phyloP scores from a whole-genome alignment of 2,329 filamentous ascomycete genomes.

The Aureobasidium namibiae region DNA sequence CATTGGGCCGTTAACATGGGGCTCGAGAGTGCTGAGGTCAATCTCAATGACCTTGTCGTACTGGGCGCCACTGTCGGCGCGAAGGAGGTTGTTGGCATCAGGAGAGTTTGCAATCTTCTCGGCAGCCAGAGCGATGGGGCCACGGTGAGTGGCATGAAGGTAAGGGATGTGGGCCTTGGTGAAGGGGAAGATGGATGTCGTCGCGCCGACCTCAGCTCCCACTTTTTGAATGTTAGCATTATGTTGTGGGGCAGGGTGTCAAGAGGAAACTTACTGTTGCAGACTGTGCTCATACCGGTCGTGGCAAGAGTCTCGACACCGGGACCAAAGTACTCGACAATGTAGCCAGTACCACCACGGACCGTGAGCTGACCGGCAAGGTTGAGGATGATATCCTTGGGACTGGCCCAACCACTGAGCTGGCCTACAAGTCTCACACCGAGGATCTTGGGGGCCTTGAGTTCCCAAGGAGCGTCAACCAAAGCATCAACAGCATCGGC shows the following conservation, averaged over 20 bases:
- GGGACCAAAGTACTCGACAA: constrained; percentile 84
- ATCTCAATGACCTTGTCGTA: constrained; percentile 92
- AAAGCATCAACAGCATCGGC: constrained; percentile 95
- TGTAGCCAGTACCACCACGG: constrained; percentile 78
- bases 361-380: constrained; percentile 88
- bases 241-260: constrained; percentile 31
- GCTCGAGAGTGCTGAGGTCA: constrained; percentile 81
- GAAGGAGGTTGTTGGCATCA: constrained; percentile 57
- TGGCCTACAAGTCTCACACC: constrained; percentile 77
- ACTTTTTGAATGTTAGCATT: constrained; percentile 62
- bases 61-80: constrained; percentile 69
- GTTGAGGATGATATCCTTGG: constrained; percentile 90
- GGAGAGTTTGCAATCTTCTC: constrained; percentile 51
- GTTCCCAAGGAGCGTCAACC: constrained; percentile 92
- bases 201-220: constrained; percentile 85
- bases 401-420: constrained; percentile 82
- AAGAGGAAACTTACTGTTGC: constrained; percentile 57
- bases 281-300: constrained; percentile 88
- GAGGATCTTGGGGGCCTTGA: constrained; percentile 86
- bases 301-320: constrained; percentile 83
- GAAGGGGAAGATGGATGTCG: constrained; percentile 91
- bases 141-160: constrained; percentile 72
- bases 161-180: constrained; percentile 77
- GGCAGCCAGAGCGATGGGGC: constrained; percentile 60
- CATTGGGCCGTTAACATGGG: constrained; percentile 94